Evolutionary conservation across 108 stramenopile species (phyloP), one percentile per base, ranked within the genome.

Genomic region (Phaeodactylum tricornutum): DNA sequence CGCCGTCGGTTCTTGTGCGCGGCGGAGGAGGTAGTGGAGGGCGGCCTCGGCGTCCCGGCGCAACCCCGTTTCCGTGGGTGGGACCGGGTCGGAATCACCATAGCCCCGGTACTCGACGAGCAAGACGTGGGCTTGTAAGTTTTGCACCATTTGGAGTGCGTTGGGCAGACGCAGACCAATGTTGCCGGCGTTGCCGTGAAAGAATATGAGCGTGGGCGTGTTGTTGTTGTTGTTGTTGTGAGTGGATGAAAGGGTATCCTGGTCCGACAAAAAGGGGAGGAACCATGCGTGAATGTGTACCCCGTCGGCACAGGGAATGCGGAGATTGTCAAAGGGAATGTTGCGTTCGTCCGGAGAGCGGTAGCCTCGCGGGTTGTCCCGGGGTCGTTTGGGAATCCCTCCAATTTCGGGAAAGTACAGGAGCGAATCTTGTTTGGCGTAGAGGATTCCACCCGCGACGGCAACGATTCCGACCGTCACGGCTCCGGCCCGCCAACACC

Each of bases 161-260:
- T 94, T 92, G 0, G 88, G 88, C 21, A 98, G 55, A 11, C 97
- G 63, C 32, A 96, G 53, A 12, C 94, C 97, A 39, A 98, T 94
- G 67, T 96, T 96, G 15, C 94, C 97, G 3, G 97, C 97, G 71
- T 98, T 98, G 3, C 94, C 97, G 59, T 98, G 97, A 49, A 96
- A 94, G 55, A 94, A 98, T 0, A 98, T 53, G 12, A 97, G 47
- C 4, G 95, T 96, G 4, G 93, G 93, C 2, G 59, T 31, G 25
- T 62, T 52, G 7, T 48, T 43, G 7, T 15, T 44, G 14, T 25
- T 33, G 24, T 46, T 42, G 29, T 31, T 41, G 20, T 53, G 32
- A n/a, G n/a, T n/a, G n/a, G n/a, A n/a, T n/a, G n/a, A n/a, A n/a
- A n/a, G n/a, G n/a, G n/a, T n/a, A n/a, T n/a, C n/a, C n/a, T n/a